These are phyloP conservation scores for Blastobotrys robertii DNA, from an alignment of 805 yeast genomes.

Conservation along the genomic window DNA sequence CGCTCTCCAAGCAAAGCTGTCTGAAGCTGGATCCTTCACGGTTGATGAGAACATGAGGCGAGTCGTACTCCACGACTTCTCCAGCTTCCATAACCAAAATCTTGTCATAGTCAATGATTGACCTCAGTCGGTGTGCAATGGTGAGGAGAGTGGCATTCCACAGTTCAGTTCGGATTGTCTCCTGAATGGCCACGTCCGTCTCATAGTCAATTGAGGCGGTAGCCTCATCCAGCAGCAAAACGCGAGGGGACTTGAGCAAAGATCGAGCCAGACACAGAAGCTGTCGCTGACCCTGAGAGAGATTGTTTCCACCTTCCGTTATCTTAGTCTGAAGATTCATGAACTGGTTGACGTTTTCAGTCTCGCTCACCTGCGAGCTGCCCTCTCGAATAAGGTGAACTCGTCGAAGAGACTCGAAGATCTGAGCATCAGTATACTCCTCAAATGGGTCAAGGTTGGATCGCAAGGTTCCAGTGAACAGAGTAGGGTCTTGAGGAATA, in stretches of 20 bases:
- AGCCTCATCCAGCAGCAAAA: constrained; percentile 73
- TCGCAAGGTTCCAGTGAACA: constrained; percentile 61
- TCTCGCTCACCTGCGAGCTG: no score
- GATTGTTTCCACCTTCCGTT: constrained; percentile 66
- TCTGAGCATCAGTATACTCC: constrained; percentile 42
- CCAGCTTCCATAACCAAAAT: constrained; percentile 74
- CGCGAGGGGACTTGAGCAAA: constrained; percentile 55
- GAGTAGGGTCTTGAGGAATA: constrained; percentile 74
- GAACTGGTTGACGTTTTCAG: constrained; percentile 25
- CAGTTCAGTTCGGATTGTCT: constrained; percentile 58
- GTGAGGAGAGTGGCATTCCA: constrained; percentile 62
- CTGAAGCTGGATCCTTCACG: neutral
- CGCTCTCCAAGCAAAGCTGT: neutral
- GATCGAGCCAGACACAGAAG: constrained; percentile 76
- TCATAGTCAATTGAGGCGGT: constrained; percentile 65
- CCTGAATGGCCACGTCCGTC: constrained; percentile 69
- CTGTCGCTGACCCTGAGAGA: constrained; percentile 84
- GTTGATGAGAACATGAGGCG: constrained; percentile 35
- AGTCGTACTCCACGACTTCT: constrained; percentile 58
- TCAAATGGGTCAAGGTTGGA: constrained; percentile 63
- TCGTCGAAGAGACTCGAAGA: constrained; percentile 53
- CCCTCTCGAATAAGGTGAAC: constrained; percentile 42
- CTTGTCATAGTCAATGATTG: constrained; percentile 62
- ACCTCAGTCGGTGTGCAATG: constrained; percentile 68
- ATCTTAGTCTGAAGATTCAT: constrained; percentile 43